Base-by-base conservation (phyloP, 768 basidiomycete species). In the Leccinum imitatum region DNA sequence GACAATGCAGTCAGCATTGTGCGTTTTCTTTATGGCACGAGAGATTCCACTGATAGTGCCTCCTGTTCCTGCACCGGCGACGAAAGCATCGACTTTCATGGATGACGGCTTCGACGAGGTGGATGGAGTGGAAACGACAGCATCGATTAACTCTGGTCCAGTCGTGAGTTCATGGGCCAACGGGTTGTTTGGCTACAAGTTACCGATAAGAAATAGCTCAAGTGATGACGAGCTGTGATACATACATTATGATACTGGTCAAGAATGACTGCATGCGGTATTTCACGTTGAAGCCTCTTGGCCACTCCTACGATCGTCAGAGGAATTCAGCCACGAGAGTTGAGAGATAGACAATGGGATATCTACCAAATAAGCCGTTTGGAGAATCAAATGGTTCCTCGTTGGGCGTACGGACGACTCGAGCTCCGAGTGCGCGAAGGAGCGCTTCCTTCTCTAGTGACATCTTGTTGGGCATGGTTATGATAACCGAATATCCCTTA, bases 401-500 rank as follows among this genome's bases (percentile, higher is more conserved):
- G 11, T 86, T 93, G 4, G 96, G 96, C 4, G 97, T 98, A 53
- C 97, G 90, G 57, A 98, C 80, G 55, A 99, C 94, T 71, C 94
- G 90, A 3, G 97, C 97, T 4, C 97, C 96, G 10, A 98, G 82
- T 0, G 94, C 93, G 44, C 92, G 87, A 30, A 99, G 80, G 23
- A 92, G 83, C 1, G 92, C 92, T 76, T 95, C 94, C 74, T 99
- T 99, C 77, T 99, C 96, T 58, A 86, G 73, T 5, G 92, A 94
- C 96, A 98, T 98, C 79, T 98, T 98, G 71, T 93, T 87, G 39
- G 95, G 95, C 74, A 97, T 78, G 63, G 88, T 89, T 74, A 93
- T 93, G 69, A 94, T 90, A 61, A 92, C 87, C 41, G 90, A 85
- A 84, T 93, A 93, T 78, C 91, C 91, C 92, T 93, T 87, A 85